Evolutionary conservation across 1,284 basidiomycete species (phyloP), one percentile per base, ranked within the genome.

Genomic region (Fistulina hepatica): DNA sequence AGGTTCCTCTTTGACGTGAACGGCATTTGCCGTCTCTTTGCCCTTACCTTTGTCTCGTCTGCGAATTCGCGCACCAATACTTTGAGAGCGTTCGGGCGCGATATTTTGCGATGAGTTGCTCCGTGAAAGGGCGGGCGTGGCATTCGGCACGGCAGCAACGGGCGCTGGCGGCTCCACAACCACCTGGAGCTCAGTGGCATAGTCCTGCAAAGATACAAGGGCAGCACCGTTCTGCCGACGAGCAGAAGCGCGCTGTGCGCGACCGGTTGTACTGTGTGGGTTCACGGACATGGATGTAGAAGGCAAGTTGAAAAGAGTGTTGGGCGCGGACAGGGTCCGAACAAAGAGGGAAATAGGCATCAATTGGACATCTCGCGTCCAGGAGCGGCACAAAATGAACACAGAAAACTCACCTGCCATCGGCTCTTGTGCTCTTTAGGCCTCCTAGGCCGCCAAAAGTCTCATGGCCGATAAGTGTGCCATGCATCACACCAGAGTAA

Each of bases 171-270:
- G n/a, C n/a, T n/a, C n/a, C n/a, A n/a, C n/a, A n/a, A n/a, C n/a
- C n/a, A n/a, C n/a, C n/a, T n/a, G n/a, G n/a, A n/a, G n/a, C n/a
- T n/a, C n/a, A n/a, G 13, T 16, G n/a, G 31, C 8, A 12, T 39
- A 28, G 12, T 12, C 24, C 9, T 28, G 37, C 17, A 23, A 19
- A 31, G 15, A 16, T 31, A 16, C 28, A 19, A 61, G 55, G 25
- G 58, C 52, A 35, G 53, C 54, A 41, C 58, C 64, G 55, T 70
- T 71, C 51, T 81, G 63, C 56, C 69, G 71, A 46, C 81, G 78
- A 47, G 81, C 76, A 43, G 73, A 76, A 31, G 79, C 78, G 58
- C 81, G 74, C 54, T 83, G 81, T 41, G 81, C 76, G 48, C 81
- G 72, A 52, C 74, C 71, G 39, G 75, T 69, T 25, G 65, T 61